Base-by-base conservation (phyloP, 345 rosid genomes). In the Erodium maritimum region DNA sequence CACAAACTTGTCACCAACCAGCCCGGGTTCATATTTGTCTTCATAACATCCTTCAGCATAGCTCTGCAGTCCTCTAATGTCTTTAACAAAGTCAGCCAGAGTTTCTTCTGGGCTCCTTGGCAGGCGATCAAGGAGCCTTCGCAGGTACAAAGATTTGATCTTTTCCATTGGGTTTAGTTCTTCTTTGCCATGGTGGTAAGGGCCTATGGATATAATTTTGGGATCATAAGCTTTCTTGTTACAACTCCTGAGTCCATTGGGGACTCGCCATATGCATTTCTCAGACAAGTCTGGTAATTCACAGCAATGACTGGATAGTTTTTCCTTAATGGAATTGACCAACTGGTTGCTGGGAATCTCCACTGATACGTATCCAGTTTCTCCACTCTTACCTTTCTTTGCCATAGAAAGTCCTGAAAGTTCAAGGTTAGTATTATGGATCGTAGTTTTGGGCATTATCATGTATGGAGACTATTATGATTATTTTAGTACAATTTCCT, bases 1-100 rank as follows among this genome's bases (percentile, higher is more conserved):
- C 8, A 61, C 63, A 5, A 70, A 56, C 46, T 61, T 62, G 13
- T 51, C 58, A 8, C 22, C 55, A 16, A 4, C 17, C 7, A 20
- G 45, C 6, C 16, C 45, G 13, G 7, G 12, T 7, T 21, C 52
- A 0, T 59, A 10, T 19, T 60, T 21, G 9, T 55, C 70, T n/a
- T 63, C 66, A 18, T 70, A 71, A 52, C 60, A 58, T 18, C 59
- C 46, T 16, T 63, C 55, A 16, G 63, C 66, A 25, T 52, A 13
- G 10, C 18, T 2, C 57, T 64, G 57, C 13, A 63, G 6, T 18
- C 7, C 13, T 2, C 19, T 1, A 14, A 65, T 55, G 0, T 60
- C 50, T 19, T 19, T n/a, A 0, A 57, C 6, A 24, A 33, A 29
- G 21, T 17, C 23, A 19, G 25, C 19, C 48, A 69, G 19, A 42